Base-by-base conservation (phyloP, 129 eudicot species). In the Scalesia atractyloides region DNA sequence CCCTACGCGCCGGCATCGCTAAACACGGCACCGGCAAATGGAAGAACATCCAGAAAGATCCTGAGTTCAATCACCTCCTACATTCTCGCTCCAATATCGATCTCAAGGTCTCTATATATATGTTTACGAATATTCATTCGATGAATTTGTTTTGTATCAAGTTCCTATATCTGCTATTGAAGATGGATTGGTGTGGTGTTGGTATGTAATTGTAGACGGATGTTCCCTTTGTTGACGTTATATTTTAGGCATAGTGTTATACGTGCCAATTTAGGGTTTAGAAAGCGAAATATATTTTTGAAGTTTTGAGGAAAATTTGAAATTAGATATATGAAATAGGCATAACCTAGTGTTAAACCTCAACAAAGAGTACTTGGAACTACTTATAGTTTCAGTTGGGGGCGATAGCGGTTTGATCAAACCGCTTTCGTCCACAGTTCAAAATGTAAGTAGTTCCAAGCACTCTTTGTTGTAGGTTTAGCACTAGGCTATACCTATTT, bases 11-110 rank as follows among this genome's bases (percentile, higher is more conserved):
- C 41, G 98, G 98, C 22, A 75, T 92, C 7, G 88, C 85, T 22
- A 92, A 92, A 72, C 89, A 92, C 86, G 98, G 98, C 66, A 79
- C 95, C 69, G 98, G 98, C 0, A 89, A 92, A 80, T 92, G 98
- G 98, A 89, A 86, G 76, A 85, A 81, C 79, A 92, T 92, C 22
- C 96, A 87, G 72, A 82, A 79, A 56, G 98, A 92, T 80, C 96
- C 95, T 2, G 84, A 87, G 64, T 92, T 92, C 86, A 87, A 84
- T 18, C 89, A 61, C 72, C 69, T 74, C 24, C 88, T 92, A 50
- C 77, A 77, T 47, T 83, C 92, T 72, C 91, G 98, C 73, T 89
- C 98, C 76, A 92, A 92, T 82, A 89, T 92, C 69, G 98, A 92
- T 77, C 96, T 92, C 85, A 92, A 92, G 88, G 98, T 92, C 13